Base-by-base conservation (phyloP, 331 rosid genomes). In the Malus hybrid region DNA sequence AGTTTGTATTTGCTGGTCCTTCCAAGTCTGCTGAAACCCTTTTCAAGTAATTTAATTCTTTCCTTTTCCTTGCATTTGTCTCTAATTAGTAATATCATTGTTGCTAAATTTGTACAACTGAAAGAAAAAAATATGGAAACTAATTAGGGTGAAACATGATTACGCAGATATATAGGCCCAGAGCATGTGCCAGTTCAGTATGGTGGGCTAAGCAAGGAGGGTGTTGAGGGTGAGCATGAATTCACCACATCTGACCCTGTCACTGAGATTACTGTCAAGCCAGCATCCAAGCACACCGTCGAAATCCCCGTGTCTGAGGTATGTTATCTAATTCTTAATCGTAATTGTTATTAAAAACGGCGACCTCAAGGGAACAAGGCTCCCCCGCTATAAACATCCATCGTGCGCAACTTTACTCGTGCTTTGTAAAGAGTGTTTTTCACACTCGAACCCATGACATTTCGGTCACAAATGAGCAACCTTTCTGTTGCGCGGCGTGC, bases 1-100 rank as follows among this genome's bases (percentile, higher is more conserved):
- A 93, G 78, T 90, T 93, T 80, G 95, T 93, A 2, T 89, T 86
- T 80, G 98, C 95, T 19, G 93, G 97, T 24, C 90, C 97, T 46
- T 81, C 95, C 36, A 93, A 88, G 61, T 85, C 97, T 79, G 75
- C 96, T 6, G 97, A 90, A 5, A 87, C 98, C 79, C 96, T 93
- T 33, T 89, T 85, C 92, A 90, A 85, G 98, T 89, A 73, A 33
- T 75, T 34, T 20, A 28, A 18, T 12, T 33, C 24, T 1, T 29
- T 20, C 50, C 29, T 18, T 19, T 64, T 46, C 64, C 9, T 27
- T 22, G 10, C 44, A 15, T 52, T 52, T 6, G 20, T 16, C 57
- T 52, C 20, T 16, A 52, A 52, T 52, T 52, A 52, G 57, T 52
- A 50, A 6, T 50, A 36, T 36, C 6, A 50, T 15, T 2, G 6